Conservation (phyloP, 768 basidiomycete genomes). For the Lactarius trivialis region DNA sequence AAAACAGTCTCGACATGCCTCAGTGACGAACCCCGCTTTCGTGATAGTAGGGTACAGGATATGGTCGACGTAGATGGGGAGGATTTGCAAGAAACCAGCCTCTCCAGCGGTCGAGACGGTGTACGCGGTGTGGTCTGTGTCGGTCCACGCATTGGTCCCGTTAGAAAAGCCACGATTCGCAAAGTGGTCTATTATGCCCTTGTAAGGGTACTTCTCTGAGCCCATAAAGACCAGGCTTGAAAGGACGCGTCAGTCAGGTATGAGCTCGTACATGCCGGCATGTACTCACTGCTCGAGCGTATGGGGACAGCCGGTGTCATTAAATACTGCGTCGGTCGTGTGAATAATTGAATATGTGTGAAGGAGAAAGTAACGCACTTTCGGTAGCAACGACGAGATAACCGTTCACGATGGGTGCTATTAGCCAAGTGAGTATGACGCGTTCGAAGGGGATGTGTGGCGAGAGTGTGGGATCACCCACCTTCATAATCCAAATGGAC, state of each 20-base stretch:
- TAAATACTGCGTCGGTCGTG: conserved; percentile 54
- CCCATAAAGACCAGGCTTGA: conserved; percentile 87
- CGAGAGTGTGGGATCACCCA: conserved; percentile 28
- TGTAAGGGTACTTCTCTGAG: conserved; percentile 91
- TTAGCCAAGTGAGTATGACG: conserved; percentile 8
- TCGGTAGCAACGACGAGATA: conserved; percentile 89
- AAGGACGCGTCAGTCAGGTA: not conserved
- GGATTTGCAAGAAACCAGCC: conserved; percentile 80
- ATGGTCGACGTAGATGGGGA: conserved; percentile 92
- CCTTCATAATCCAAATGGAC: conserved; percentile 91
- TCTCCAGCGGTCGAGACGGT: conserved; percentile 94
- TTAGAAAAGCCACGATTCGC: conserved; percentile 92
- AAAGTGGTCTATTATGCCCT: conserved; percentile 90
- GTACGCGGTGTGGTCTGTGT: conserved; percentile 90
- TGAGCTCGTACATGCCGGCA: not conserved
- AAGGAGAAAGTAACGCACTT: conserved; percentile 44
- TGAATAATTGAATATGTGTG: not conserved
- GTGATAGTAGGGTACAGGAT: conserved; percentile 95
- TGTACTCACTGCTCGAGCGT: conserved; percentile 87
- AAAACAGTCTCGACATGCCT: conserved; percentile 30
- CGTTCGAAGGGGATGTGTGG: not conserved
- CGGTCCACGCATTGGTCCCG: conserved; percentile 97
- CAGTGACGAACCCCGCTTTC: conserved; percentile 69
- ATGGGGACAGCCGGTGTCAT: conserved; percentile 93
- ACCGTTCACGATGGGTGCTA: conserved; percentile 84